phyloP scores from a whole-genome alignment of 2,329 filamentous ascomycete genomes.

The Epichloe gansuensis region DNA sequence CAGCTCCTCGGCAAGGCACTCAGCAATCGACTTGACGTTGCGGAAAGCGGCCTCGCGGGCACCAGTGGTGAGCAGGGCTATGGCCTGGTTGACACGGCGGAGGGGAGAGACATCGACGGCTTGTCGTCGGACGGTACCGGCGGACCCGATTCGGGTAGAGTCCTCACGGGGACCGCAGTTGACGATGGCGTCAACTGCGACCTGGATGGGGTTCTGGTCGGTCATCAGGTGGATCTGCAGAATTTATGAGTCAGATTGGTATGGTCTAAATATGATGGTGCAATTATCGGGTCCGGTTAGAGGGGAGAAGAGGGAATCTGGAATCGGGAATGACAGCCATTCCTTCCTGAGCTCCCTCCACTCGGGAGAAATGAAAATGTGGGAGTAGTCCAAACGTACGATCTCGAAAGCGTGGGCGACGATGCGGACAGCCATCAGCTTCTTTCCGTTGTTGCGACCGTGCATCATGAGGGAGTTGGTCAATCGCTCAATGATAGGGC shows the following conservation, averaged over 20 bases:
- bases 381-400: constrained; percentile 46
- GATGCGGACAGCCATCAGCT: constrained; percentile 99
- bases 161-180: constrained; percentile 99
- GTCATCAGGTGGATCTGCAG: constrained; percentile 98
- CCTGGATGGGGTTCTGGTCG: constrained; percentile 99
- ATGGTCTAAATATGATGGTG: background rate
- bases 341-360: no score
- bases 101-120: constrained; percentile 99
- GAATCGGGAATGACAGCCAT: no score
- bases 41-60: constrained; percentile 98
- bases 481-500: constrained; percentile 99
- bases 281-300: no score
- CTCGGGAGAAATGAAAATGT: no score
- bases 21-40: constrained; percentile 99
- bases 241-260: constrained; percentile 15
- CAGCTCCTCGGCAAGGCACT: constrained; percentile 99
- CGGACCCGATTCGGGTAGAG: constrained; percentile 97
- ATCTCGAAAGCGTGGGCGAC: constrained; percentile 99
- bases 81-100: constrained; percentile 99
- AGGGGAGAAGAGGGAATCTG: no score
- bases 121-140: constrained; percentile 99
- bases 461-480: constrained; percentile 99
- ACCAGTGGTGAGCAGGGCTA: constrained; percentile 96
- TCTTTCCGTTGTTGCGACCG: constrained; percentile 99
- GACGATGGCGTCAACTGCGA: constrained; percentile 98